These are phyloP conservation scores for Cystobasidiaceae sp. DNA, from an alignment of 1,284 basidiomycete genomes.

Conservation along the genomic window DNA sequence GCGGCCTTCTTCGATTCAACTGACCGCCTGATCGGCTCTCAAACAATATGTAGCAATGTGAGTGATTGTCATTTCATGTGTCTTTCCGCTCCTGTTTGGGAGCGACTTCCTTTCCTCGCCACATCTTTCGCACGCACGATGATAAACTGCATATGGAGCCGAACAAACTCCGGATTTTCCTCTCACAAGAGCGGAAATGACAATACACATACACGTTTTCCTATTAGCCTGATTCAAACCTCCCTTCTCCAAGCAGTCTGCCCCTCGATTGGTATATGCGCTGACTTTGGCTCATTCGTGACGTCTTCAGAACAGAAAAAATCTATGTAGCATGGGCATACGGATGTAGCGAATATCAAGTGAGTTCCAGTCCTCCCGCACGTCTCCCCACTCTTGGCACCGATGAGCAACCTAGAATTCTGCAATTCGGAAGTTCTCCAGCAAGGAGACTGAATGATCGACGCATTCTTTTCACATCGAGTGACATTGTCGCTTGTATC, in stretches of 20 bases:
- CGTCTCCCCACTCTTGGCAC: neutral
- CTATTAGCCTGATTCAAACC: conserved; percentile 29
- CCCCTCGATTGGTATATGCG: too few species aligned
- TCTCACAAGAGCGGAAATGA: conserved; percentile 14
- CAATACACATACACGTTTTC: conserved; percentile 26
- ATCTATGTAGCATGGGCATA: too few species aligned
- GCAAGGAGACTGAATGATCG: too few species aligned
- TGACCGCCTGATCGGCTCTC: neutral
- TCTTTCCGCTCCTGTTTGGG: neutral
- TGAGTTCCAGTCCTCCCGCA: neutral
- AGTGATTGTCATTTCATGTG: neutral
- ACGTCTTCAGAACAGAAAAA: too few species aligned
- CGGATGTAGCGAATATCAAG: too few species aligned
- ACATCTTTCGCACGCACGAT: neutral
- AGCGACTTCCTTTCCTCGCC: neutral
- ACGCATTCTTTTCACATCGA: too few species aligned
- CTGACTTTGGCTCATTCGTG: neutral
- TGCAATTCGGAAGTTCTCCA: conserved; percentile 33
- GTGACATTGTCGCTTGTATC: too few species aligned
- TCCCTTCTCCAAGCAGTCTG: neutral
- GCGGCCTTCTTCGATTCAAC: neutral
- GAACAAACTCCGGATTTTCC: conserved; percentile 22
- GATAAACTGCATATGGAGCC: conserved; percentile 7
- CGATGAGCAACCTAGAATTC: conserved; percentile 28
- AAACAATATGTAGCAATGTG: neutral